Evolutionary conservation across 208 protist species (phyloP), one percentile per base, ranked within the genome.

Genomic region (Trypanosoma cruzi): DNA sequence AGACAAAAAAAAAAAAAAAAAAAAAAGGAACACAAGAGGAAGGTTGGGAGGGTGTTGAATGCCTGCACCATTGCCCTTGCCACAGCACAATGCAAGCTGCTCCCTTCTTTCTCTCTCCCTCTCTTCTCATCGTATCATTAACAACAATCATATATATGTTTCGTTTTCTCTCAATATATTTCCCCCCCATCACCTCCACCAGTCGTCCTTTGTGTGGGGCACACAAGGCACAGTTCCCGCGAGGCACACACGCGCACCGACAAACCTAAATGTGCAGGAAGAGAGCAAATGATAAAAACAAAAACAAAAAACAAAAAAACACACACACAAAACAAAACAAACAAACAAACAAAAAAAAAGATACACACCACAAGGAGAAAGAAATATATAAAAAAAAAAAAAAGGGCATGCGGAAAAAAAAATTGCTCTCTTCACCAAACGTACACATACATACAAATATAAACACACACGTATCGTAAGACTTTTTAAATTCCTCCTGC

Each of bases 281-380:
- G 28, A 34, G 29, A 70, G 49, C 26, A 63, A 66, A 60, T 18
- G 44, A 36, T 34, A 37, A 65, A 11, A n/a, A n/a, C n/a, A n/a
- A n/a, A n/a, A n/a, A n/a, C n/a, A n/a, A n/a, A n/a, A n/a, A n/a
- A n/a, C n/a, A n/a, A n/a, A n/a, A n/a, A n/a, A n/a, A n/a, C n/a
- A n/a, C n/a, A n/a, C n/a, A n/a, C n/a, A n/a, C n/a, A n/a, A n/a
- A n/a, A n/a, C n/a, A n/a, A n/a, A n/a, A n/a, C n/a, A n/a, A n/a
- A n/a, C 42, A 34, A 53, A 56, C 34, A 52, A 59, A 62, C n/a
- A 2, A 34, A 40, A 60, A 40, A 60, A 48, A 55, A 55, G 22
- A 18, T 37, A 29, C 0, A 20, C 18, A 20, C 28, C 60, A 32
- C 60, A 48, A 29, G 4, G 48, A 37, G 61, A 20, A 60, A 18